phyloP scores from a whole-genome alignment of 768 basidiomycete species.

The Leccinum boreale region DNA sequence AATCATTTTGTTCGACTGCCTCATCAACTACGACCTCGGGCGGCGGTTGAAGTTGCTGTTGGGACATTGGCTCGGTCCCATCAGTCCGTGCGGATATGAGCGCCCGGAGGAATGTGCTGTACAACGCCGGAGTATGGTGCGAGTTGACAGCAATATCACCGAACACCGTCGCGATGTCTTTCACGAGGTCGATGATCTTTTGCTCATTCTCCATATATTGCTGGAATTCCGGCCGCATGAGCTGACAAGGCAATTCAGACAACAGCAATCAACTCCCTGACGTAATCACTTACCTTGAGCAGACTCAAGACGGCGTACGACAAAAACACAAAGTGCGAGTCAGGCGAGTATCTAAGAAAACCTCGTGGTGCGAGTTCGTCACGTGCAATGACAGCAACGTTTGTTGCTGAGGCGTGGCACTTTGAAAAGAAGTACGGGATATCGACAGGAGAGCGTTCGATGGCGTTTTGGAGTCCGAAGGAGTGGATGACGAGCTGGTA shows the following conservation, averaged over 20 bases:
- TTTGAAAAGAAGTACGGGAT: slow-evolving; percentile 83
- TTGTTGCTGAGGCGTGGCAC: slow-evolving; percentile 67
- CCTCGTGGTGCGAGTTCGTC: slow-evolving; percentile 78
- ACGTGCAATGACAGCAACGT: slow-evolving; percentile 67
- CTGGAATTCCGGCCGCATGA: slow-evolving; percentile 82
- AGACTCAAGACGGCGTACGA: slow-evolving; percentile 93
- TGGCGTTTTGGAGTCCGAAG: slow-evolving; percentile 94
- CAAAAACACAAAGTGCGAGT: slow-evolving; percentile 86
- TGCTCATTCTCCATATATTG: slow-evolving; percentile 72
- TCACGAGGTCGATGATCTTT: slow-evolving; percentile 64
- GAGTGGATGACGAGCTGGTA: slow-evolving; percentile 88
- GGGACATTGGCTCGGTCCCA: slow-evolving; percentile 21
- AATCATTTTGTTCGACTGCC: slow-evolving; percentile 22
- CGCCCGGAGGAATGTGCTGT: slow-evolving; percentile 78
- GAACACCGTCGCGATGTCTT: slow-evolving; percentile 78
- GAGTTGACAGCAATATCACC: slow-evolving; percentile 75
- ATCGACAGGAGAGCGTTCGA: slow-evolving; percentile 71
- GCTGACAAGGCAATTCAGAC: slow-evolving; percentile 40
- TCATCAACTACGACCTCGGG: slow-evolving; percentile 21
- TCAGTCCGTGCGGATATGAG: slow-evolving; percentile 56
- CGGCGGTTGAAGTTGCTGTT: slow-evolving; percentile 23
- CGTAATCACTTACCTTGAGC: slow-evolving; percentile 65
- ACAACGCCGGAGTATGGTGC: slow-evolving; percentile 86
- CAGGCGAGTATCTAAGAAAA: slow-evolving; percentile 79
- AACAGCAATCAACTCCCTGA: not conserved